A percentile compares a stretch with the other conserved stretches of the same genome.
Evolutionary conservation across 1,284 basidiomycete species (phyloP).

Genomic region (Ceratorhiza oryzae-sativae): DNA sequence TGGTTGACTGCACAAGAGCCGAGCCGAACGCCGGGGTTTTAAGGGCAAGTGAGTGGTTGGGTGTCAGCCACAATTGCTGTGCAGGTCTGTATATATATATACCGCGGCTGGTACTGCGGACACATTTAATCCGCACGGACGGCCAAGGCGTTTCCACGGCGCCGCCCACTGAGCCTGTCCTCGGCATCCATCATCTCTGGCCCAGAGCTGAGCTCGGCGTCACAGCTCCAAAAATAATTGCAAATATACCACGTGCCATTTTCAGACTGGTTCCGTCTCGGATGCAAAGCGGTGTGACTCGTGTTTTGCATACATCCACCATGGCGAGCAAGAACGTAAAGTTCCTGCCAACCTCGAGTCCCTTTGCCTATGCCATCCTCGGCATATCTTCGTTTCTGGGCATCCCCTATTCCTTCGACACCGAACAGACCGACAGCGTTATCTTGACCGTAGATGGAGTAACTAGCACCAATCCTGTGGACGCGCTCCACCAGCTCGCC

Average conservation of each 20-base stretch:
- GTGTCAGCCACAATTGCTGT: background rate
- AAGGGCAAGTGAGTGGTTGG: background rate
- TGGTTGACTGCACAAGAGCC: background rate
- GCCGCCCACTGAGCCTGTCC: background rate
- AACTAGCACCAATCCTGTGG: constrained; percentile 30
- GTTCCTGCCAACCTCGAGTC: constrained; percentile 39
- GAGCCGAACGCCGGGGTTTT: constrained; percentile 3
- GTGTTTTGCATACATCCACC: constrained; percentile 36
- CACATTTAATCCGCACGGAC: background rate
- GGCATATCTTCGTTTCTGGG: constrained; percentile 29
- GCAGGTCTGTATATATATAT: constrained; percentile 1
- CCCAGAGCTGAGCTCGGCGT: constrained; percentile 1
- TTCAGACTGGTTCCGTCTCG: constrained; percentile 13
- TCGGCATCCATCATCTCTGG: background rate
- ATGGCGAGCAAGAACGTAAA: constrained; percentile 35
- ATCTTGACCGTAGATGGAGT: constrained; percentile 33
- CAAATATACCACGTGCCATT: background rate
- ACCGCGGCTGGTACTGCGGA: constrained; percentile 1
- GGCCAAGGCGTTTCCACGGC: constrained; percentile 8
- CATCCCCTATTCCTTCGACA: constrained; percentile 26
- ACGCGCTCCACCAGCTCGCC: constrained; percentile 30
- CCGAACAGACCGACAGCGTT: constrained; percentile 24
- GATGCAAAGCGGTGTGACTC: constrained; percentile 29
- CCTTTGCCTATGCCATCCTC: constrained; percentile 32
- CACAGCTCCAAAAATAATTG: background rate